Conservation (phyloP, 345 rosid species). For the Sonneratia alba region DNA sequence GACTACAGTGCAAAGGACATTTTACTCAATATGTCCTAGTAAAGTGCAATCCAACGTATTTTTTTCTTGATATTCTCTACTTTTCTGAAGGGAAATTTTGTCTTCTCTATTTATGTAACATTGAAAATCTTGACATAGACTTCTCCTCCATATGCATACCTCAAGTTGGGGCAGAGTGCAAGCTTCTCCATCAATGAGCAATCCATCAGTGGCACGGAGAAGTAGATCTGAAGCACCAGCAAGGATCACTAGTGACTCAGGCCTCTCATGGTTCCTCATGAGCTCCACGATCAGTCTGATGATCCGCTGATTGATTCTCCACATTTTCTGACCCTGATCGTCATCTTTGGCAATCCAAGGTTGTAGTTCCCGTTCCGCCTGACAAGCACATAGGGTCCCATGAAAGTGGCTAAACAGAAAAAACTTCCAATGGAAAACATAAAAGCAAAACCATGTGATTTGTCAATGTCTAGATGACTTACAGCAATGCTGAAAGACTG, state of each 20-base stretch:
- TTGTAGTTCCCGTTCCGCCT: constrained; percentile 95
- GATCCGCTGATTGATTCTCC: constrained; percentile 93
- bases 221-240: constrained; percentile 95
- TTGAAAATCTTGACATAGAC: not conserved
- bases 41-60: too few species aligned
- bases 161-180: constrained; percentile 93
- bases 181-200: constrained; percentile 97
- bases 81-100: too few species aligned
- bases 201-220: constrained; percentile 91
- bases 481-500: not conserved
- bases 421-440: constrained; percentile 1
- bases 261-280: constrained; percentile 82
- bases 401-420: constrained; percentile 21
- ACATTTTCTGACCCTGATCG: constrained; percentile 85
- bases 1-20: too few species aligned
- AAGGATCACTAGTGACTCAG: constrained; percentile 74
- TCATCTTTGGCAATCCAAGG: constrained; percentile 98
- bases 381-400: constrained; percentile 23
- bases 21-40: too few species aligned
- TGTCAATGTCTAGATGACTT: not conserved
- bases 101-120: too few species aligned
- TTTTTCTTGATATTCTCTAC: too few species aligned
- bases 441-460: not conserved
- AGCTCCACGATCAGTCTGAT: constrained; percentile 81
- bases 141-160: constrained; percentile 26